phyloP scores from a whole-genome alignment of 1,284 basidiomycete species.

The Papiliotrema fonsecae region DNA sequence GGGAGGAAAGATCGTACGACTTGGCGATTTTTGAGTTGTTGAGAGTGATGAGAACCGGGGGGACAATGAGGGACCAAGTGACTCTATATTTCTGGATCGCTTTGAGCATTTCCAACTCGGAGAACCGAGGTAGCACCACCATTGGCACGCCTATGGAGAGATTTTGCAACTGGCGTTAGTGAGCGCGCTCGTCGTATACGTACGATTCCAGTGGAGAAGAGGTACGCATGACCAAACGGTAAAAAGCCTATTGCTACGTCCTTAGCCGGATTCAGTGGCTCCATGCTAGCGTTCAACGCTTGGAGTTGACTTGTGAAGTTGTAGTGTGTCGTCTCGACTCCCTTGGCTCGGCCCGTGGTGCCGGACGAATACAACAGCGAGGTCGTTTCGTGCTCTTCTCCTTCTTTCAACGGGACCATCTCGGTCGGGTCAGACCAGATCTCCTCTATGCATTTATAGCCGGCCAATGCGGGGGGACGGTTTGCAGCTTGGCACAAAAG shows the following conservation, averaged over 20 bases:
- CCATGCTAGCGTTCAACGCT: slow-evolving; percentile 20
- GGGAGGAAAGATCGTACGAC: slow-evolving; percentile 62
- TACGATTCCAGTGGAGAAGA: slow-evolving; percentile 32
- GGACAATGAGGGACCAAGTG: slow-evolving; percentile 66
- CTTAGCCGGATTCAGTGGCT: slow-evolving; percentile 33
- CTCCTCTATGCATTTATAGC: slow-evolving; percentile 19
- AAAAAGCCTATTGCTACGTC: slow-evolving; percentile 58
- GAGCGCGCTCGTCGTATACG: background rate
- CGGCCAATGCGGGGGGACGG: slow-evolving; percentile 13
- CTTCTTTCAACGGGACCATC: background rate
- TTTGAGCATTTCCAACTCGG: slow-evolving; percentile 55
- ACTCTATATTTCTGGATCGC: slow-evolving; percentile 65
- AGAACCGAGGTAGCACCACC: slow-evolving; percentile 65
- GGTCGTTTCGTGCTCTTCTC: slow-evolving; percentile 19
- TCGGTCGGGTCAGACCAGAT: slow-evolving; percentile 10
- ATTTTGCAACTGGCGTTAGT: slow-evolving; percentile 51
- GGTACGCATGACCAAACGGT: slow-evolving; percentile 51
- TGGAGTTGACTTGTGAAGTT: slow-evolving; percentile 54
- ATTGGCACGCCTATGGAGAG: slow-evolving; percentile 58
- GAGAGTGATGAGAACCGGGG: slow-evolving; percentile 67
- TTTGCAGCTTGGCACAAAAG: slow-evolving; percentile 20
- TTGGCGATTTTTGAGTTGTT: slow-evolving; percentile 54
- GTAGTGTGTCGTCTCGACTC: slow-evolving; percentile 59
- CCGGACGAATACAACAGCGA: slow-evolving; percentile 67
- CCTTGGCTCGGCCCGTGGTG: slow-evolving; percentile 48